A percentile compares a stretch with the other conserved stretches of the same genome.
Evolutionary conservation across 179 eudicot genomes (phyloP).

Genomic region (Vitellaria paradoxa): DNA sequence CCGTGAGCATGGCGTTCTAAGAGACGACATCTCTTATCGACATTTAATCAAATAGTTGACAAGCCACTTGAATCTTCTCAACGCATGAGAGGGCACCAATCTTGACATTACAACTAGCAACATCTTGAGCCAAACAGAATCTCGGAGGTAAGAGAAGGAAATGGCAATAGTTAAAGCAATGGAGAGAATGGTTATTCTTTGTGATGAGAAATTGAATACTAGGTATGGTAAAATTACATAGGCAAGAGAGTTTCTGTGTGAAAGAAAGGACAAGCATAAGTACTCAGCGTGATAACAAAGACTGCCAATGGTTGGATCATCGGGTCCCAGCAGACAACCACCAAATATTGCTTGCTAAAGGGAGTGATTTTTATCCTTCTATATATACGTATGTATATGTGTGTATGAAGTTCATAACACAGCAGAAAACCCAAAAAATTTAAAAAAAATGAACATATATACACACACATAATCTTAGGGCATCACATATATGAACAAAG

Average conservation of each 20-base stretch:
- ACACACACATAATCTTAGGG: no score
- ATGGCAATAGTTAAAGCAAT: background rate
- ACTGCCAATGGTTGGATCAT: no score
- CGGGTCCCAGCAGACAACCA: no score
- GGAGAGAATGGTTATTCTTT: background rate
- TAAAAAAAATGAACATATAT: no score
- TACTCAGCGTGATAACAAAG: no score
- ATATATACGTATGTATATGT: no score
- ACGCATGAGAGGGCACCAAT: constrained; percentile 21
- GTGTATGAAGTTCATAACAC: no score
- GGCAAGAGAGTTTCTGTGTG: background rate
- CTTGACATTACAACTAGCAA: constrained; percentile 25
- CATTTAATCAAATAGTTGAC: constrained; percentile 37
- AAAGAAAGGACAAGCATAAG: constrained; percentile 4
- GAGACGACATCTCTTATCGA: constrained; percentile 32
- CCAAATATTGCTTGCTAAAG: no score
- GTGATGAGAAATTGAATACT: background rate
- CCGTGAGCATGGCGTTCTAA: constrained; percentile 35
- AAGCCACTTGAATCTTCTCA: constrained; percentile 30
- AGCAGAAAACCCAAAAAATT: no score
- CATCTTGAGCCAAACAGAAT: constrained; percentile 13
- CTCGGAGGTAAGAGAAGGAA: background rate
- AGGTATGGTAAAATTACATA: background rate
- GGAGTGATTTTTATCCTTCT: no score
- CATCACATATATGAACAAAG: no score